Conservation (phyloP, 495 filamentous ascomycete genomes). For the Neurospora cerealis region DNA sequence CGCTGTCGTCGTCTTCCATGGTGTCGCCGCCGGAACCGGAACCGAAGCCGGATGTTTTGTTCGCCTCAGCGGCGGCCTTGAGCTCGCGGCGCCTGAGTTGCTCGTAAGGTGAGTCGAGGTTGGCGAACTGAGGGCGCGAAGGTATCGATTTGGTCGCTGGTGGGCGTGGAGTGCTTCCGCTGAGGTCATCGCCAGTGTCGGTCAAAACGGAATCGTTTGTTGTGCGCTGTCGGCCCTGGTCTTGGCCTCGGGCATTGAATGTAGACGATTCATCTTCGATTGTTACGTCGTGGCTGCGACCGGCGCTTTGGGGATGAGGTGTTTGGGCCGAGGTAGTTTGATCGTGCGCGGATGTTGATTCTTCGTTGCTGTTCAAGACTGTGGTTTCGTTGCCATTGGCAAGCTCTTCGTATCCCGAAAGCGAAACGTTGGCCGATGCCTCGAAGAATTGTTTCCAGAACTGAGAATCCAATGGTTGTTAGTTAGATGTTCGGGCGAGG, state of each 20-base stretch:
- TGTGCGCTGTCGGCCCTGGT: constrained; percentile 18
- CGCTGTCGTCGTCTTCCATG: constrained; percentile 29
- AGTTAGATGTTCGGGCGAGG: background rate
- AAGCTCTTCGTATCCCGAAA: constrained; percentile 89
- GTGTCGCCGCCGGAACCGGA: background rate
- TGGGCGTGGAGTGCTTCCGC: constrained; percentile 43
- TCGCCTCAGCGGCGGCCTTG: constrained; percentile 12
- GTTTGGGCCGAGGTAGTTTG: constrained; percentile 35
- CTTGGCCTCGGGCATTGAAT: constrained; percentile 21
- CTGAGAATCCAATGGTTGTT: constrained; percentile 31
- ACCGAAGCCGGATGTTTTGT: background rate
- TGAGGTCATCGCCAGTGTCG: constrained; percentile 37
- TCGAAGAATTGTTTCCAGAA: constrained; percentile 99
- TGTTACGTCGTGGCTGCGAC: constrained; percentile 25
- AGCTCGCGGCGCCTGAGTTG: constrained; percentile 47
- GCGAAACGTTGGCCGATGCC: constrained; percentile 89
- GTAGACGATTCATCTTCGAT: constrained; percentile 25
- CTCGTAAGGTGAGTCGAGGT: constrained; percentile 60
- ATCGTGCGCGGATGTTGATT: constrained; percentile 22
- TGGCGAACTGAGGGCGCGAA: constrained; percentile 38
- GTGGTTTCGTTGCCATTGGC: constrained; percentile 45
- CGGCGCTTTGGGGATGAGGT: constrained; percentile 25
- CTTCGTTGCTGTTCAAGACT: constrained; percentile 25
- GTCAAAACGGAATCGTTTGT: constrained; percentile 45
- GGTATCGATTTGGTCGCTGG: constrained; percentile 33